Conservation (phyloP, 495 filamentous ascomycete species). For the Penicillium soppii region DNA sequence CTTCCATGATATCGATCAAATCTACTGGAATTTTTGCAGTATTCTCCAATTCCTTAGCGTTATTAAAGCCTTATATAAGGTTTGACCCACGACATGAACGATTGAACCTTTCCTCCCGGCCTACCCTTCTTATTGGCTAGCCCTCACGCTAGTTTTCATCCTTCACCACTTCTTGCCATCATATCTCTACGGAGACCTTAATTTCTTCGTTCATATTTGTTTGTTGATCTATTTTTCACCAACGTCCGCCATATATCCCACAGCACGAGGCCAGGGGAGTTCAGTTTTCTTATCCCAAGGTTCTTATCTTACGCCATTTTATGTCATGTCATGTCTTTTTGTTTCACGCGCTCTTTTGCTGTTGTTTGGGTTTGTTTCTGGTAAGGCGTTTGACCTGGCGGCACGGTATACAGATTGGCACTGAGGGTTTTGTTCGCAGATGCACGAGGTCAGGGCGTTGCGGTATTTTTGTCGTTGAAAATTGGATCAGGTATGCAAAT, state of each 20-base stretch:
- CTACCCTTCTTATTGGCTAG: slow-evolving; percentile 2
- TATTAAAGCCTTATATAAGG: neutral
- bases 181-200: slow-evolving; percentile 9
- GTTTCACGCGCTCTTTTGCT: slow-evolving; percentile 8
- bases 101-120: neutral
- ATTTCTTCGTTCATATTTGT: slow-evolving; percentile 6
- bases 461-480: neutral
- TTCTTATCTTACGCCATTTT: neutral
- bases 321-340: slow-evolving; percentile 8
- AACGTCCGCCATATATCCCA: slow-evolving; percentile 28
- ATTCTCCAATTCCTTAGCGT: neutral
- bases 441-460: slow-evolving; percentile 18
- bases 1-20: slow-evolving; percentile 16
- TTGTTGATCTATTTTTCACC: slow-evolving; percentile 12
- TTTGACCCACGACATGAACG: neutral
- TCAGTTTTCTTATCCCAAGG: no score
- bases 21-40: slow-evolving; percentile 3
- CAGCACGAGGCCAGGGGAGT: slow-evolving; percentile 17
- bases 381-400: slow-evolving; percentile 29
- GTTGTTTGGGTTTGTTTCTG: slow-evolving; percentile 9
- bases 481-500: slow-evolving; percentile 16
- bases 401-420: slow-evolving; percentile 35
- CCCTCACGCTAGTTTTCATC: neutral
- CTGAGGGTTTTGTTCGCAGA: slow-evolving; percentile 12
- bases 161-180: neutral